Percentiles rank a stretch among this genome's conserved stretches.
Evolutionary conservation across 495 filamentous ascomycete species (phyloP).

Genomic region (Sphaerosporella brunnea): DNA sequence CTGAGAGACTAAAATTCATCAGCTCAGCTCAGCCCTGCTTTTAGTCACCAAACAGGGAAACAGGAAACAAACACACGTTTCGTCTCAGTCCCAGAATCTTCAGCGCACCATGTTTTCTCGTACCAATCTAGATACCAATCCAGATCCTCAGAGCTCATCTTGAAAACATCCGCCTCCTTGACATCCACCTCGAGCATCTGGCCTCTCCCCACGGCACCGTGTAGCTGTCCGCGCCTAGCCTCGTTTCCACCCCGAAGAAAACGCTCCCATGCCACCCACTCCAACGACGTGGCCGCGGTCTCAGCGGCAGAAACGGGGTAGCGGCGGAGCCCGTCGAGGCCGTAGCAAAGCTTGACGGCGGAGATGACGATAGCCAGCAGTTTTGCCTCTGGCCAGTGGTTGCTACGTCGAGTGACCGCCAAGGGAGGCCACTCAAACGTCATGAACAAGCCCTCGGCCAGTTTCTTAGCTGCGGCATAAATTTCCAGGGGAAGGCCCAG

Average conservation of each 20-base stretch:
- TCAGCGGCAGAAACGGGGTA: slow-evolving; percentile 40
- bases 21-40: slow-evolving; percentile 31
- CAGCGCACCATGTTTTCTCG: slow-evolving; percentile 51
- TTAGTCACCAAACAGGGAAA: too few relatives aligned
- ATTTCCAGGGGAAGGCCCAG: slow-evolving; percentile 66
- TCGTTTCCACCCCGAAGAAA: slow-evolving; percentile 30
- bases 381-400: slow-evolving; percentile 47
- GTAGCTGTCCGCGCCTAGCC: slow-evolving; percentile 9
- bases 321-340: slow-evolving; percentile 47
- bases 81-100: too few relatives aligned
- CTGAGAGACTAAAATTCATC: slow-evolving; percentile 10
- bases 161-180: slow-evolving; percentile 48
- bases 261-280: slow-evolving; percentile 56
- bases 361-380: slow-evolving; percentile 57
- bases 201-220: slow-evolving; percentile 27
- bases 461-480: slow-evolving; percentile 41
- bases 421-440: slow-evolving; percentile 14
- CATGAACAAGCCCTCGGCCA: slow-evolving; percentile 36
- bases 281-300: slow-evolving; percentile 40
- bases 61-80: too few relatives aligned
- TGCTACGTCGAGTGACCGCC: background rate
- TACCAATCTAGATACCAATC: slow-evolving; percentile 84
- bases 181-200: slow-evolving; percentile 33
- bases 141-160: slow-evolving; percentile 48
- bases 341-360: slow-evolving; percentile 58